Evolutionary conservation across 2,329 filamentous ascomycete species (phyloP).

Genomic region (Fusarium coicis): DNA sequence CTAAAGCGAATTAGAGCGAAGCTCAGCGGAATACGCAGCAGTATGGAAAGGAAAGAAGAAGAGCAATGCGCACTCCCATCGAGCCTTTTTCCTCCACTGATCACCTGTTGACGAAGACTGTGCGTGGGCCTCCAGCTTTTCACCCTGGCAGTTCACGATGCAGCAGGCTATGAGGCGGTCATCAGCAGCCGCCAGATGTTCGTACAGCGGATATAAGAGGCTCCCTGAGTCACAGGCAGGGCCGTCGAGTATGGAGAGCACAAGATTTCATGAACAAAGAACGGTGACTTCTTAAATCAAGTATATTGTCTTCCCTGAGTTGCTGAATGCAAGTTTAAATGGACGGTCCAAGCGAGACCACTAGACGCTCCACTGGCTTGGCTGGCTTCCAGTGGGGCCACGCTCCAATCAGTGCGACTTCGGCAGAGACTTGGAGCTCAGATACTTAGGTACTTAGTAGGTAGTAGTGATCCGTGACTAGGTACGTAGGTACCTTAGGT

Average conservation of each 20-base stretch:
- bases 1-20: slow-evolving; percentile 37
- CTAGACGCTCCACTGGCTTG: slow-evolving; percentile 1
- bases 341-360: not conserved
- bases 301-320: slow-evolving; percentile 2
- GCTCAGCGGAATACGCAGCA: slow-evolving; percentile 11
- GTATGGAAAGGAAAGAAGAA: slow-evolving; percentile 8
- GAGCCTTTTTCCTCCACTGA: slow-evolving; percentile 39
- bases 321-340: slow-evolving; percentile 10
- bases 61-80: slow-evolving; percentile 47
- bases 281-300: not conserved
- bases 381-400: slow-evolving; percentile 34
- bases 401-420: slow-evolving; percentile 32
- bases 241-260: not conserved
- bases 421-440: slow-evolving; percentile 5
- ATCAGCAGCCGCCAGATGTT: slow-evolving; percentile 15
- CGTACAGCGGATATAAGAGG: not conserved
- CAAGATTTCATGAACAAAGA: slow-evolving; percentile 1
- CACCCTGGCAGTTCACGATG: slow-evolving; percentile 35
- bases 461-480: not conserved
- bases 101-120: slow-evolving; percentile 30
- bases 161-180: slow-evolving; percentile 18
- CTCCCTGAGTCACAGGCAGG: not conserved
- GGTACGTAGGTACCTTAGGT: not conserved
- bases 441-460: too few species aligned
- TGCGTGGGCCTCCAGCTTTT: slow-evolving; percentile 46